Percentiles rank a stretch among this genome's conserved stretches.
These are phyloP conservation scores for Aegilops speltoides DNA, from an alignment of 176 grass and related monocot species.

Conservation along the genomic window DNA sequence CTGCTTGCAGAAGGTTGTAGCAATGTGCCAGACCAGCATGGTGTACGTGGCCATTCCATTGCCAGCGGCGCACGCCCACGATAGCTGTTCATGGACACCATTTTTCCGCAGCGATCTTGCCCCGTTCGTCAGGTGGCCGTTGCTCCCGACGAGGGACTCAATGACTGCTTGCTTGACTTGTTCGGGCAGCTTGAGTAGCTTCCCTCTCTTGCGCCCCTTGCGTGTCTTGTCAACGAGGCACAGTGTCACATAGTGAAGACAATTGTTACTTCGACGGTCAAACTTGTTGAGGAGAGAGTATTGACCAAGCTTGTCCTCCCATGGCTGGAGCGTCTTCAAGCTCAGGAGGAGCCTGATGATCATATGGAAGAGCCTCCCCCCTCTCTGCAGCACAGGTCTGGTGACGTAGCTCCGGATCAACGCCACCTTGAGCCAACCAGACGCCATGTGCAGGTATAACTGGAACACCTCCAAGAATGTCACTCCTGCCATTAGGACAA, in stretches of 20 bases:
- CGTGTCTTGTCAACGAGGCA: not conserved
- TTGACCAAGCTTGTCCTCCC: not conserved
- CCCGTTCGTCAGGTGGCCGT: not conserved
- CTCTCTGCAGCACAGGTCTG: too few species aligned
- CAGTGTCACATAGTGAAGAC: too few species aligned
- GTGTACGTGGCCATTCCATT: not conserved
- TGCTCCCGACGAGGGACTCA: not conserved
- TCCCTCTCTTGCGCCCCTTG: not conserved
- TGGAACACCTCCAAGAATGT: not conserved
- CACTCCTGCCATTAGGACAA: too few species aligned
- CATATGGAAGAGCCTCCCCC: not conserved
- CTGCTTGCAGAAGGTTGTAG: not conserved
- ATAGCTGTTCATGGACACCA: not conserved
- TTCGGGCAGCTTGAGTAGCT: not conserved
- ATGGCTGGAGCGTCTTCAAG: not conserved
- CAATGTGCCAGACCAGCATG: not conserved
- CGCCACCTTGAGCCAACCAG: slow-evolving; percentile 8
- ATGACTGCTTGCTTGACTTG: not conserved
- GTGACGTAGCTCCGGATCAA: not conserved
- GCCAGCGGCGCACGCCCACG: not conserved
- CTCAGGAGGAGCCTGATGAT: not conserved
- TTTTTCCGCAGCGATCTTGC: not conserved
- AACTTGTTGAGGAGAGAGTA: not conserved
- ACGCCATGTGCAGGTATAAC: not conserved
- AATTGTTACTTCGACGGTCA: too few species aligned